A percentile compares a stretch with the other conserved stretches of the same genome.
These are phyloP conservation scores for Ogataea degrootiae DNA, from an alignment of 805 yeast genomes.

Conservation along the genomic window DNA sequence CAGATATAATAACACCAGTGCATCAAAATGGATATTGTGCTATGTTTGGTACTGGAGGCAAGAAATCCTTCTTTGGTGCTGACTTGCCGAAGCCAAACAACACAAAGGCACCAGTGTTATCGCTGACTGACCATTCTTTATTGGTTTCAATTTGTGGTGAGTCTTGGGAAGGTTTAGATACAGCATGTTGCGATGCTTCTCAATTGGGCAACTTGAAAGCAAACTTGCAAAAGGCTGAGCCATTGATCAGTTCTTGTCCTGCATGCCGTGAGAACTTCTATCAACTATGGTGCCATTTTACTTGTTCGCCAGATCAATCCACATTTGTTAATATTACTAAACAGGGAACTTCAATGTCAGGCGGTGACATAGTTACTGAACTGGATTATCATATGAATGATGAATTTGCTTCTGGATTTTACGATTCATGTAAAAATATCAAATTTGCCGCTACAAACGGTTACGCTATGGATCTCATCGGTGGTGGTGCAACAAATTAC, in stretches of 20 bases:
- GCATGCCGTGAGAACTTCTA: constrained; percentile 86
- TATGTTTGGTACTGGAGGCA: constrained; percentile 65
- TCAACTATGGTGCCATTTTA: constrained; percentile 79
- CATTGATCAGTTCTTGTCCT: constrained; percentile 84
- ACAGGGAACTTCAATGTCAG: constrained; percentile 43
- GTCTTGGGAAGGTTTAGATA: constrained; percentile 45
- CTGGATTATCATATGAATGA: constrained; percentile 58
- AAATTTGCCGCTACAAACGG: constrained; percentile 95
- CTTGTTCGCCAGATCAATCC: constrained; percentile 85
- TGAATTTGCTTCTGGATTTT: constrained; percentile 58
- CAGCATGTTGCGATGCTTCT: constrained; percentile 65
- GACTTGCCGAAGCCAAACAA: constrained; percentile 74
- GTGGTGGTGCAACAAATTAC: constrained; percentile 90
- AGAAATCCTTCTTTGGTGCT: constrained; percentile 70
- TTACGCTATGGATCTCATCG: constrained; percentile 92
- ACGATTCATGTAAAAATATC: constrained; percentile 80
- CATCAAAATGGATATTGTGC: constrained; percentile 47
- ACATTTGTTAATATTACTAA: constrained; percentile 63
- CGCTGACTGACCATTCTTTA: constrained; percentile 37
- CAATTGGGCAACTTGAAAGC: constrained; percentile 55
- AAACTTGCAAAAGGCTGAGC: constrained; percentile 70
- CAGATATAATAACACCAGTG: constrained; percentile 4
- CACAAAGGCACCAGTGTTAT: constrained; percentile 43
- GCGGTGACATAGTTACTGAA: constrained; percentile 62
- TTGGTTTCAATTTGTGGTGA: constrained; percentile 68